phyloP scores from a whole-genome alignment of 1,284 basidiomycete species.

The Ustilago loliicola region DNA sequence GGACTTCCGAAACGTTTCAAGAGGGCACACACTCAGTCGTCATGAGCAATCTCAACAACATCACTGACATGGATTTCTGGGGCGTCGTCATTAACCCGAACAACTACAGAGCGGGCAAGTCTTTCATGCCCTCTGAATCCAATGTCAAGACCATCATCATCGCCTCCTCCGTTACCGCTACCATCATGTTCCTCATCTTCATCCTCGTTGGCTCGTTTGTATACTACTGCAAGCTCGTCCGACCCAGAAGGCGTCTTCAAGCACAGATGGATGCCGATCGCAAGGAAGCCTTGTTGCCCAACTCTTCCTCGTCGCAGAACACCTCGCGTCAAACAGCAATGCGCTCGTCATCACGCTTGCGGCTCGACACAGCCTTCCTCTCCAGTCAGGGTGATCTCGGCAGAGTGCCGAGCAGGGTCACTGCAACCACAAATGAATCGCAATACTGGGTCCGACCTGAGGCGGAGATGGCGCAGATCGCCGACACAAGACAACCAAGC shows the following conservation, averaged over 20 bases:
- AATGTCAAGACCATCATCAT: slow-evolving; percentile 42
- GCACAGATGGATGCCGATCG: slow-evolving; percentile 24
- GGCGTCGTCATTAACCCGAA: slow-evolving; percentile 48
- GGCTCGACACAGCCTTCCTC: slow-evolving; percentile 38
- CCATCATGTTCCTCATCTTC: slow-evolving; percentile 41
- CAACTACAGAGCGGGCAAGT: slow-evolving; percentile 41
- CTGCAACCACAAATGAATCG: slow-evolving; percentile 39
- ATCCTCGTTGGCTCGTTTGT: slow-evolving; percentile 31
- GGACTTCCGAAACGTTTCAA: slow-evolving; percentile 34
- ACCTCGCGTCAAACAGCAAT: slow-evolving; percentile 8
- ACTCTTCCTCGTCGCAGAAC: neutral
- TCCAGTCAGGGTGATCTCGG: slow-evolving; percentile 38
- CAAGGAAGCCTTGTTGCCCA: slow-evolving; percentile 19
- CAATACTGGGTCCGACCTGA: slow-evolving; percentile 42
- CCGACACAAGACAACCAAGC: slow-evolving; percentile 13
- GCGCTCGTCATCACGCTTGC: slow-evolving; percentile 20
- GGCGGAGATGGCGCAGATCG: slow-evolving; percentile 11
- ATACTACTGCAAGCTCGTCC: slow-evolving; percentile 42
- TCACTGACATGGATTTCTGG: slow-evolving; percentile 44
- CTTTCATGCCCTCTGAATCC: slow-evolving; percentile 20
- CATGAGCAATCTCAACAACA: slow-evolving; percentile 41
- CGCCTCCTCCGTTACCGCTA: slow-evolving; percentile 36
- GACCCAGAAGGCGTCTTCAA: slow-evolving; percentile 22
- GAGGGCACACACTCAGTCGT: slow-evolving; percentile 38
- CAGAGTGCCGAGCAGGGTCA: slow-evolving; percentile 38